phyloP scores from a whole-genome alignment of 805 yeast species.

The Scheffersomyces ergatensis region DNA sequence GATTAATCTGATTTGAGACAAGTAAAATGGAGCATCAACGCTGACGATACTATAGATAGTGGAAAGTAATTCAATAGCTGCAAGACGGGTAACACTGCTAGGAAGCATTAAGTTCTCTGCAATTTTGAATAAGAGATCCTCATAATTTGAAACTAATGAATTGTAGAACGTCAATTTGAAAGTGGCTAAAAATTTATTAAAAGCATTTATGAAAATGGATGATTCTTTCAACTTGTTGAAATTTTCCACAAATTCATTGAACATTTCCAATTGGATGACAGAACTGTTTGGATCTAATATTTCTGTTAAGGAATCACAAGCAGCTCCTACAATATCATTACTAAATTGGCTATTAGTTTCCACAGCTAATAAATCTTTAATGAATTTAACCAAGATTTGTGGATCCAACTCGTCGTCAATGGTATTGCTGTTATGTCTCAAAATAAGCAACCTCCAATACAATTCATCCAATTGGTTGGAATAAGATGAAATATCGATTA shows the following conservation, averaged over 20 bases:
- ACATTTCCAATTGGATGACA: not conserved
- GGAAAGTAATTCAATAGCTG: conserved; percentile 48
- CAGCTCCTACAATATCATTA: conserved; percentile 41
- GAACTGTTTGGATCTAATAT: conserved; percentile 14
- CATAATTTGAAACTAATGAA: conserved; percentile 6
- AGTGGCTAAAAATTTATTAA: conserved; percentile 22
- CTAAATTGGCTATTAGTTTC: conserved; percentile 3
- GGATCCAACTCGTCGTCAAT: conserved; percentile 16
- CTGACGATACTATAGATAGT: conserved; percentile 18
- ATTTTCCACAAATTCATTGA: not conserved
- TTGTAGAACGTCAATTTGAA: not conserved
- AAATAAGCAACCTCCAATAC: conserved; percentile 47
- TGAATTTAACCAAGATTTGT: conserved; percentile 15
- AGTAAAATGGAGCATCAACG: conserved; percentile 31
- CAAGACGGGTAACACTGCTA: conserved; percentile 47
- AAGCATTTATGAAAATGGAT: conserved; percentile 33
- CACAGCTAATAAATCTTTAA: conserved; percentile 5
- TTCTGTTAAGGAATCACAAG: conserved; percentile 30
- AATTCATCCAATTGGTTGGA: conserved; percentile 28
- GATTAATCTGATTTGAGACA: conserved; percentile 54
- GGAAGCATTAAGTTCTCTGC: conserved; percentile 44
- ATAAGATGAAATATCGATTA: not conserved
- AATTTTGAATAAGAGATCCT: conserved; percentile 9
- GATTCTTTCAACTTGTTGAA: conserved; percentile 31
- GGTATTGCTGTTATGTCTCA: conserved; percentile 21